Percentiles rank a stretch among this genome's conserved stretches.
Conservation (phyloP, 73 alveolate species). For the Paramecium bursaria region DNA sequence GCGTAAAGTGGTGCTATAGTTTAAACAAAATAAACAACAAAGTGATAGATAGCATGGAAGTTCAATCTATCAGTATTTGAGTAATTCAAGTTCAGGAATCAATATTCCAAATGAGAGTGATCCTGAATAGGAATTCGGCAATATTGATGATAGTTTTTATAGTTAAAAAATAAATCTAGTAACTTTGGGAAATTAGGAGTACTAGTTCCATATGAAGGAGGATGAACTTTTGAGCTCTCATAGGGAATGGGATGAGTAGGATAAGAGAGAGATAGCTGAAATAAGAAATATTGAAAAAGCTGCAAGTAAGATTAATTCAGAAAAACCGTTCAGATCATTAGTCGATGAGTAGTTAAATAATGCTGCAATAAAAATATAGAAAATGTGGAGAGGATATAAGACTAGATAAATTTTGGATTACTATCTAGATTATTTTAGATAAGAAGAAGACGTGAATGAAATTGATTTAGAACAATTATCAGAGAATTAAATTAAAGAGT, state of each 20-base stretch:
- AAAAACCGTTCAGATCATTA: slow-evolving; percentile 10
- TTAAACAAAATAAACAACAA: slow-evolving; percentile 28
- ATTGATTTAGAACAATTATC: slow-evolving; percentile 21
- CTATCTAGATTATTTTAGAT: slow-evolving; percentile 44
- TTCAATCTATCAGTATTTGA: slow-evolving; percentile 37
- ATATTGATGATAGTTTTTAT: slow-evolving; percentile 56
- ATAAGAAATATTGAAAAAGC: slow-evolving; percentile 51
- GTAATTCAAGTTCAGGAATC: slow-evolving; percentile 53
- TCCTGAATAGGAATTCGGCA: slow-evolving; percentile 51
- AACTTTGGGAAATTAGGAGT: slow-evolving; percentile 38
- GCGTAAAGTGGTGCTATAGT: slow-evolving; percentile 26
- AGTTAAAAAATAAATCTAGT: neutral
- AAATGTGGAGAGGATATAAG: slow-evolving; percentile 52
- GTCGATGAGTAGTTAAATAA: slow-evolving; percentile 51
- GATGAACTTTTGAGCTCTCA: slow-evolving; percentile 48
- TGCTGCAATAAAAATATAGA: slow-evolving; percentile 47
- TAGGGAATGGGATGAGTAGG: slow-evolving; percentile 60
- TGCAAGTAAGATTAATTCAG: slow-evolving; percentile 57
- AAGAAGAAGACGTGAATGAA: slow-evolving; percentile 34
- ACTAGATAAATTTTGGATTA: slow-evolving; percentile 47
- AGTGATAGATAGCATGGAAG: slow-evolving; percentile 19
- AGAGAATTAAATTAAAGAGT: slow-evolving; percentile 11
- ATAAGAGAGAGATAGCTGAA: slow-evolving; percentile 44
- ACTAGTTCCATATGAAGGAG: too few species aligned
- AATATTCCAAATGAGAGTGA: slow-evolving; percentile 59